phyloP scores from a whole-genome alignment of 1,284 basidiomycete genomes.

The Heterobasidion irregulare region DNA sequence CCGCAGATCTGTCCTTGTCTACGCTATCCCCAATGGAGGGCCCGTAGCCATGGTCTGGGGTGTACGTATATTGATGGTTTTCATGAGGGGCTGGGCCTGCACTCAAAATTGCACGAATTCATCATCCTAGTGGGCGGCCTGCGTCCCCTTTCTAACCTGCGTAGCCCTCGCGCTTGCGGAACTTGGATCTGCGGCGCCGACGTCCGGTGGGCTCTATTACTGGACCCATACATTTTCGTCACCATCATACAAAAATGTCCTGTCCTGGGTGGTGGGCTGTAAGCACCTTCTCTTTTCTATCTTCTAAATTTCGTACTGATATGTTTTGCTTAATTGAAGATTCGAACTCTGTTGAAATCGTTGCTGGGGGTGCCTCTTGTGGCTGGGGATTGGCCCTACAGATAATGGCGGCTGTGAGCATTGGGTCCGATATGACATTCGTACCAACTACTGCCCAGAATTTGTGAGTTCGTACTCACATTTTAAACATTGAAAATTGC shows the following conservation, averaged over 20 bases:
- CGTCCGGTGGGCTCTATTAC: conserved; percentile 73
- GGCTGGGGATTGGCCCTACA: conserved; percentile 75
- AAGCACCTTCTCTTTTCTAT: conserved; percentile 14
- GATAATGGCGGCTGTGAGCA: conserved; percentile 57
- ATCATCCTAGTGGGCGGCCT: conserved; percentile 42
- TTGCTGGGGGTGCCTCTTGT: conserved; percentile 63
- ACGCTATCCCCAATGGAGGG: conserved; percentile 72
- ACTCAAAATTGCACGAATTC: background rate
- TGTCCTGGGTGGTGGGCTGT: conserved; percentile 79
- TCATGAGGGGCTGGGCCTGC: background rate
- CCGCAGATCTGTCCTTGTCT: conserved; percentile 55
- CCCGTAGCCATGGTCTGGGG: conserved; percentile 81
- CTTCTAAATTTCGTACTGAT: background rate
- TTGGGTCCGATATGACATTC: conserved; percentile 45
- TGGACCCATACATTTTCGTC: conserved; percentile 69
- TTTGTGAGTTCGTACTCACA: conserved; percentile 35
- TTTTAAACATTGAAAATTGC: background rate
- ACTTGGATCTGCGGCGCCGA: conserved; percentile 64
- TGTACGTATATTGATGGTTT: conserved; percentile 28
- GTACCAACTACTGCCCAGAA: conserved; percentile 44
- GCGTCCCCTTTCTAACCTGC: conserved; percentile 46
- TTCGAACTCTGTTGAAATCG: conserved; percentile 65
- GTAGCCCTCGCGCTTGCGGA: conserved; percentile 67
- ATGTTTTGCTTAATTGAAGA: conserved; percentile 31
- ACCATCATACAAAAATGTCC: conserved; percentile 52